A percentile compares a stretch with the other conserved stretches of the same genome.
These are phyloP conservation scores for Tillandsia fasciculata DNA, from an alignment of 176 grass and related monocot genomes.

Conservation along the genomic window DNA sequence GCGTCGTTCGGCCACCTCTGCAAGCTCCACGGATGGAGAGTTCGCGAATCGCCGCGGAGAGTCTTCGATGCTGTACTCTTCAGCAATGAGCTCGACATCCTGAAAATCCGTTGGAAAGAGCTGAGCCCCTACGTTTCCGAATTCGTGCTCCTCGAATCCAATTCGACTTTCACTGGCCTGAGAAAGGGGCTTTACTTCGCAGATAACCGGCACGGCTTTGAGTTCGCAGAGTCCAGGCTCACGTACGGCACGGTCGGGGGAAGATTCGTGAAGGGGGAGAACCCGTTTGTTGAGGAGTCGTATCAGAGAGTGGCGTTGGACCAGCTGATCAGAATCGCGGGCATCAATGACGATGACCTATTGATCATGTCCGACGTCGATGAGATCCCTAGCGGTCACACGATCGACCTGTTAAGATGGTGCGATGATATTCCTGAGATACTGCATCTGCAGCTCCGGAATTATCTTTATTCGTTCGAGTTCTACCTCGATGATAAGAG, in stretches of 20 bases:
- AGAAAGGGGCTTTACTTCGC: slow-evolving; percentile 65
- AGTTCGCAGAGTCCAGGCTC: slow-evolving; percentile 64
- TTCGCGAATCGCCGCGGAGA: slow-evolving; percentile 59
- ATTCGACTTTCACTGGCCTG: slow-evolving; percentile 81
- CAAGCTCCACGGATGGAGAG: slow-evolving; percentile 74
- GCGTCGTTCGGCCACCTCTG: slow-evolving; percentile 68
- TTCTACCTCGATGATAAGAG: slow-evolving; percentile 73
- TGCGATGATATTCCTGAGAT: slow-evolving; percentile 61
- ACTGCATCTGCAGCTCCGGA: slow-evolving; percentile 71
- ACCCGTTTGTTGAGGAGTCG: slow-evolving; percentile 87
- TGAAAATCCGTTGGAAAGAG: slow-evolving; percentile 81
- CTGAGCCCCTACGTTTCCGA: slow-evolving; percentile 73
- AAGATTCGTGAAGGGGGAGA: slow-evolving; percentile 78
- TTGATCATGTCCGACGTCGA: slow-evolving; percentile 95
- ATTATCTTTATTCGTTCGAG: slow-evolving; percentile 83
- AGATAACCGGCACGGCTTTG: slow-evolving; percentile 40
- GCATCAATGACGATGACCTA: slow-evolving; percentile 63
- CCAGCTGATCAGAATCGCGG: slow-evolving; percentile 64
- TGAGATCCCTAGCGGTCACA: slow-evolving; percentile 84
- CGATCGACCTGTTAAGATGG: slow-evolving; percentile 73
- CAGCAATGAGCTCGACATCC: slow-evolving; percentile 81
- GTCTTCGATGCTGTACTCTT: slow-evolving; percentile 82
- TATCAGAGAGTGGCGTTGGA: slow-evolving; percentile 81
- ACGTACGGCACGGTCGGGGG: slow-evolving; percentile 74
- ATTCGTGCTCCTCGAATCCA: slow-evolving; percentile 75